A percentile compares a stretch with the other conserved stretches of the same genome.
Evolutionary conservation across 2,329 filamentous ascomycete genomes (phyloP).

Genomic region (Aaosphaeria pasadenensis): DNA sequence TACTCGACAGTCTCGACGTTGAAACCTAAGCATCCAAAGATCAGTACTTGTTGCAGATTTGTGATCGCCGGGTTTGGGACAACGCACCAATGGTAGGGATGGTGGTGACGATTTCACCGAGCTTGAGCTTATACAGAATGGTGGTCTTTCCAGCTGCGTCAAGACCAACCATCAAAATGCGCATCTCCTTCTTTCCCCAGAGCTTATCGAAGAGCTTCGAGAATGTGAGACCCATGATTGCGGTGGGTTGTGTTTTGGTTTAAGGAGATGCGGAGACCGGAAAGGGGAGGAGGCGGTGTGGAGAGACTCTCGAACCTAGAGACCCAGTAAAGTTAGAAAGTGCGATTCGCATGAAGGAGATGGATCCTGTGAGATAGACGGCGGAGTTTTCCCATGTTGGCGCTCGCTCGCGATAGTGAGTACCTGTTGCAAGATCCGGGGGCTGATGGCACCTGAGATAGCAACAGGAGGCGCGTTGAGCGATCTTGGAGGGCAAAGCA

Average conservation of each 20-base stretch:
- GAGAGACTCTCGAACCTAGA: constrained; percentile 37
- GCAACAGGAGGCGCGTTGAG: constrained; percentile 3
- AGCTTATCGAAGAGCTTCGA: constrained; percentile 98
- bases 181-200: constrained; percentile 99
- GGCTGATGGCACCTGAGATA: constrained; percentile 18
- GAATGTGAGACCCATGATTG: constrained; percentile 86
- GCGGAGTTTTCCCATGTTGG: constrained; percentile 7
- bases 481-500: constrained; percentile 2
- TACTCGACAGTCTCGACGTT: constrained; percentile 99
- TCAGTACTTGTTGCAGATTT: constrained; percentile 18
- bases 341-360: constrained; percentile 5
- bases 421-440: constrained; percentile 23
- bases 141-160: constrained; percentile 97
- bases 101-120: constrained; percentile 96
- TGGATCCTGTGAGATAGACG: constrained; percentile 1
- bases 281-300: constrained; percentile 26
- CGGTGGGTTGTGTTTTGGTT: constrained; percentile 41
- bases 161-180: constrained; percentile 94
- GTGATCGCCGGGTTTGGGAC: constrained; percentile 3
- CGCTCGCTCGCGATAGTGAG: constrained; percentile 18
- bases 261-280: constrained; percentile 11
- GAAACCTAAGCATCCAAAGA: constrained; percentile 57
- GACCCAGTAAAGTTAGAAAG: constrained; percentile 11
- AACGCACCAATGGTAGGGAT: constrained; percentile 82
- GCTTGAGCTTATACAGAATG: constrained; percentile 98